A percentile compares a stretch with the other conserved stretches of the same genome.
phyloP scores from a whole-genome alignment of 73 alveolate genomes.

The Paramecium tetraurelia region DNA sequence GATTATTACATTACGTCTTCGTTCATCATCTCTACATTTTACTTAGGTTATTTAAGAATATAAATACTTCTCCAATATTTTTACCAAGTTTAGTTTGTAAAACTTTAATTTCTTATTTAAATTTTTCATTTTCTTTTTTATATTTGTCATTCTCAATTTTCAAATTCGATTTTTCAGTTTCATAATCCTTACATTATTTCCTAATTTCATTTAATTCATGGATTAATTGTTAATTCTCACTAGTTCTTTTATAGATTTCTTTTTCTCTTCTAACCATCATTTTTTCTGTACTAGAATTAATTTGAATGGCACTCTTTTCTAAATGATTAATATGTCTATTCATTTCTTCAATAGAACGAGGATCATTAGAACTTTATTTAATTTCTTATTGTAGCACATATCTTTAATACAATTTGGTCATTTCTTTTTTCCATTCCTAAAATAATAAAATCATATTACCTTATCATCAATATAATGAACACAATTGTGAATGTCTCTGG shows the following conservation, averaged over 20 bases:
- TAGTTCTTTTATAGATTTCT: conserved; percentile 81
- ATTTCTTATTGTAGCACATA: conserved; percentile 81
- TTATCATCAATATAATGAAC: conserved; percentile 82
- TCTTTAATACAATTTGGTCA: conserved; percentile 75
- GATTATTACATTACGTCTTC: background rate
- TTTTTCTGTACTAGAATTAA: conserved; percentile 79
- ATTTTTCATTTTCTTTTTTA: conserved; percentile 42
- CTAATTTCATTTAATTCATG: conserved; percentile 81
- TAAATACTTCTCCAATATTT: background rate
- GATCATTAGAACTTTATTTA: conserved; percentile 83
- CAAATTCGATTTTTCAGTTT: conserved; percentile 42
- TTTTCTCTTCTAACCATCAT: conserved; percentile 74
- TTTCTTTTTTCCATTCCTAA: conserved; percentile 76
- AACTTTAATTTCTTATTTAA: background rate
- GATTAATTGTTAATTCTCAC: conserved; percentile 78
- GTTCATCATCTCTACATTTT: background rate
- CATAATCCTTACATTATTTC: conserved; percentile 65
- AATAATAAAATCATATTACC: background rate
- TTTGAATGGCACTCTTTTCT: conserved; percentile 77
- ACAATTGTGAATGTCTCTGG: conserved; percentile 79
- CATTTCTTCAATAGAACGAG: conserved; percentile 83
- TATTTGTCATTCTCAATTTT: conserved; percentile 24
- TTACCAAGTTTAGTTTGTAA: background rate
- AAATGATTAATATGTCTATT: conserved; percentile 81
- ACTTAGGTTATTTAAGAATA: background rate